Conservation (phyloP, 139 green algal species). For the Mesotaenium endlicherianum region DNA sequence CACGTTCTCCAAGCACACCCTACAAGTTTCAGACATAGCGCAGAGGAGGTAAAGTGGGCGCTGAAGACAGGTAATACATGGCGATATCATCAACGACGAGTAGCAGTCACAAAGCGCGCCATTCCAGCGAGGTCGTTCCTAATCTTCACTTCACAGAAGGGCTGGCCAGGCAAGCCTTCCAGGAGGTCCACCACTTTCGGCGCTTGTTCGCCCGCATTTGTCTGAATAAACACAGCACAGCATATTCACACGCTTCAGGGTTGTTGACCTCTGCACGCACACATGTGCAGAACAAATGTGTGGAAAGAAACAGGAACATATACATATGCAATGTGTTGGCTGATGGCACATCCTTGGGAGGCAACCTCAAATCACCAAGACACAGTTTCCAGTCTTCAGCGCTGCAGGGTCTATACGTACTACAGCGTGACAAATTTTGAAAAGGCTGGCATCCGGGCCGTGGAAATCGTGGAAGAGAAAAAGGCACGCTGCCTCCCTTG, state of each 20-base stretch:
- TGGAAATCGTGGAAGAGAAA: too few species aligned
- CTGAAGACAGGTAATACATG: too few species aligned
- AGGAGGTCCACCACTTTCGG: neutral
- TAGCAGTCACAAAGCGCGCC: constrained; percentile 7
- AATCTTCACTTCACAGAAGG: neutral
- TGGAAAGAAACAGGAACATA: neutral
- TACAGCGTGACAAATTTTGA: too few species aligned
- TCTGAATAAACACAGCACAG: constrained; percentile 12
- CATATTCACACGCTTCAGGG: neutral
- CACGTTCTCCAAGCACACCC: too few species aligned
- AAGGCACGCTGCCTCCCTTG: too few species aligned
- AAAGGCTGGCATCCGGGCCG: too few species aligned
- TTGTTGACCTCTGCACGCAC: neutral
- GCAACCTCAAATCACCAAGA: neutral
- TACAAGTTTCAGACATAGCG: too few species aligned
- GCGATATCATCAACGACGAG: too few species aligned
- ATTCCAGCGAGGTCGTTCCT: neutral
- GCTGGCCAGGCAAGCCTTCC: neutral
- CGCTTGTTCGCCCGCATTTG: neutral
- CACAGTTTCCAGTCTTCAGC: neutral
- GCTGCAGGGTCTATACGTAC: too few species aligned
- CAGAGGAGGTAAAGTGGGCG: too few species aligned
- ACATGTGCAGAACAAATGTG: neutral
- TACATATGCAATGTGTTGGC: neutral
- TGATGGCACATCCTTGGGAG: neutral